Conservation (phyloP, 1,284 basidiomycete genomes). For the Heliocybe sulcata region DNA sequence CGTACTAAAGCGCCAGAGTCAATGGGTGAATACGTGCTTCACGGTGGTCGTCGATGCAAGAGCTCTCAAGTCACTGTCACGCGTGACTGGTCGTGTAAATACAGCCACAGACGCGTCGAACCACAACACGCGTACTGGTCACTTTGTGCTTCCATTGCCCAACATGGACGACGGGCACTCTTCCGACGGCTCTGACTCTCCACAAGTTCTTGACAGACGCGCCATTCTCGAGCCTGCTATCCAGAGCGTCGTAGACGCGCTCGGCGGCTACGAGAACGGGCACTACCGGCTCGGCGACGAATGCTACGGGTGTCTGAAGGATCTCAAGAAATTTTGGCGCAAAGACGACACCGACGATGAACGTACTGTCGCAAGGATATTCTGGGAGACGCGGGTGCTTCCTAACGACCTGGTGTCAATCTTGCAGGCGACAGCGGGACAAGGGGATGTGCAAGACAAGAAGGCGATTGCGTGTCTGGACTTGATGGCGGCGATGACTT, state of each 20-base stretch:
- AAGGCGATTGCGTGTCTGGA: conserved; percentile 84
- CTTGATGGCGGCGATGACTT: conserved; percentile 90
- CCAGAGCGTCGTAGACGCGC: conserved; percentile 64
- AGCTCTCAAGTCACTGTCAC: background rate
- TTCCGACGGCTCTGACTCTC: conserved; percentile 23
- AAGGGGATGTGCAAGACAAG: conserved; percentile 75
- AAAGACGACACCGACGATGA: conserved; percentile 95
- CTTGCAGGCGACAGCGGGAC: conserved; percentile 70
- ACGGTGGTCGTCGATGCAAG: too few species aligned
- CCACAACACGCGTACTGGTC: background rate
- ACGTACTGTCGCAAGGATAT: conserved; percentile 86
- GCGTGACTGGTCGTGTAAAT: background rate
- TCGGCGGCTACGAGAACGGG: conserved; percentile 65
- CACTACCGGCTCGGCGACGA: conserved; percentile 81
- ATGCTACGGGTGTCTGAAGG: conserved; percentile 79
- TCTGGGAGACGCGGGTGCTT: conserved; percentile 78
- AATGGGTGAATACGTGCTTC: too few species aligned
- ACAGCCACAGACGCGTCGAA: background rate
- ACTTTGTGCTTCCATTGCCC: background rate
- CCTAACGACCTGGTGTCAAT: conserved; percentile 84
- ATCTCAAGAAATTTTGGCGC: conserved; percentile 91
- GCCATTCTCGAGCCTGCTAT: conserved; percentile 59
- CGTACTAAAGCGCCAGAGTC: too few species aligned
- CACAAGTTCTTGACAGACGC: conserved; percentile 31
- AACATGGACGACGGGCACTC: conserved; percentile 24